Conservation (phyloP, 768 basidiomycete species). For the Trametes sanguinea region DNA sequence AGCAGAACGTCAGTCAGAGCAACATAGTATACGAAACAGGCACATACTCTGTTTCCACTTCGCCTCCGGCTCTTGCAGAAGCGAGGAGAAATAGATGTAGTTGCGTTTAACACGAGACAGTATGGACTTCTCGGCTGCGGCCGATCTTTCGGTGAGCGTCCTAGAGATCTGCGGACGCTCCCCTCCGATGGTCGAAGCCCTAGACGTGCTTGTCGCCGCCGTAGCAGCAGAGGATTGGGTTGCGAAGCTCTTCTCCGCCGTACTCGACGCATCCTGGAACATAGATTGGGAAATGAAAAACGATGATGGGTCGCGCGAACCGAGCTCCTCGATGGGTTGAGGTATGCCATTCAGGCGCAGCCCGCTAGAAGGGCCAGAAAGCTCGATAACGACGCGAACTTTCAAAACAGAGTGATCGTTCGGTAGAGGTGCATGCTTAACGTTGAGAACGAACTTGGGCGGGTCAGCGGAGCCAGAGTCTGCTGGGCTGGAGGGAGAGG, state of each 20-base stretch:
- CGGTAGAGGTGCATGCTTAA: conserved; percentile 71
- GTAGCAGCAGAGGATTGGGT: conserved; percentile 65
- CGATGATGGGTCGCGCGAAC: conserved; percentile 67
- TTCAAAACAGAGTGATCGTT: conserved; percentile 80
- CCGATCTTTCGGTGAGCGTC: conserved; percentile 47
- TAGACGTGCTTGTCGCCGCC: conserved; percentile 39
- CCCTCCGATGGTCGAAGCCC: conserved; percentile 25
- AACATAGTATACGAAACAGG: conserved; percentile 13
- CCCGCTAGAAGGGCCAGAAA: conserved; percentile 73
- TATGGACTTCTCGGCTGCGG: conserved; percentile 80
- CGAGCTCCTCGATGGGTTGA: conserved; percentile 62
- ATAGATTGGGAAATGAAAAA: conserved; percentile 61
- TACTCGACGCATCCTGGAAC: conserved; percentile 72
- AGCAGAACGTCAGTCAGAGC: conserved; percentile 3
- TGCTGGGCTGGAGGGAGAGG: conserved; percentile 38
- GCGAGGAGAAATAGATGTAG: conserved; percentile 97
- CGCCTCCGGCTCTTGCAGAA: conserved; percentile 95
- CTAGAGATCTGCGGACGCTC: conserved; percentile 39
- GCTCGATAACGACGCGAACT: conserved; percentile 77
- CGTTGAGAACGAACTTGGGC: conserved; percentile 55
- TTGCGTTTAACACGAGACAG: conserved; percentile 83
- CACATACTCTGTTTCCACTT: conserved; percentile 89
- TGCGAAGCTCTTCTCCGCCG: conserved; percentile 66
- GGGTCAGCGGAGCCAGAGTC: conserved; percentile 44
- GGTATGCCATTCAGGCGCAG: conserved; percentile 87